Percentiles rank a stretch among this genome's conserved stretches.
Conservation (phyloP, 441 rosid genomes). For the Eutrema salsugineum region DNA sequence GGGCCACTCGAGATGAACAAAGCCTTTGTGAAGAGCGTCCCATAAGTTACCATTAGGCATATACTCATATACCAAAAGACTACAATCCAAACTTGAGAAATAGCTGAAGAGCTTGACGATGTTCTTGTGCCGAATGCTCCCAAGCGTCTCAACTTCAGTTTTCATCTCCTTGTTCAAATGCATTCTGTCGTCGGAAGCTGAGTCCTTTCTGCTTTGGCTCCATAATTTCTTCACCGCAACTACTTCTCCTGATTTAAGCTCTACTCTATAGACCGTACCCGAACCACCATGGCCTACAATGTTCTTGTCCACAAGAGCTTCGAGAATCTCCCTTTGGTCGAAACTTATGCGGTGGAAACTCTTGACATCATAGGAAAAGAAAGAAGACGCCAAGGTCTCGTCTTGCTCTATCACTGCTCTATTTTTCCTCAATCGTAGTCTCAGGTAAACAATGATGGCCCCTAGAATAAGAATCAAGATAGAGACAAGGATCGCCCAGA, state of each 20-base stretch:
- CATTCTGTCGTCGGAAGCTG: conserved; percentile 45
- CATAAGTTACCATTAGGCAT: conserved; percentile 91
- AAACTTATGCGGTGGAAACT: conserved; percentile 81
- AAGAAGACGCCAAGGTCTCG: conserved; percentile 57
- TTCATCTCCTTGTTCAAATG: conserved; percentile 56
- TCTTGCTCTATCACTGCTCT: conserved; percentile 55
- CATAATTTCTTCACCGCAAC: conserved; percentile 86
- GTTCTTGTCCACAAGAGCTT: conserved; percentile 75
- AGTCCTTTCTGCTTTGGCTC: conserved; percentile 58
- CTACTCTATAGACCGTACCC: conserved; percentile 76
- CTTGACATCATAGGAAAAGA: conserved; percentile 71
- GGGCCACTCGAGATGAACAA: conserved; percentile 63
- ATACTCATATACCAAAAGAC: conserved; percentile 79
- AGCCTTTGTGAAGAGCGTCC: conserved; percentile 78
- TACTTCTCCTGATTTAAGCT: conserved; percentile 61
- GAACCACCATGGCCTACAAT: conserved; percentile 91
- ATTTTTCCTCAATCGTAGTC: conserved; percentile 44
- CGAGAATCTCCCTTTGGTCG: conserved; percentile 64
- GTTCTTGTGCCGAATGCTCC: conserved; percentile 85
- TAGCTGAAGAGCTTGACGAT: conserved; percentile 81
- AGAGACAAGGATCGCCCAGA: conserved; percentile 61
- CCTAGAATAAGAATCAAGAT: conserved; percentile 49
- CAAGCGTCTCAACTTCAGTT: conserved; percentile 87
- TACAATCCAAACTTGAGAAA: conserved; percentile 66
- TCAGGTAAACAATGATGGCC: conserved; percentile 55